phyloP scores from a whole-genome alignment of 2,329 filamentous ascomycete genomes.

The Leptographium lundbergii region DNA sequence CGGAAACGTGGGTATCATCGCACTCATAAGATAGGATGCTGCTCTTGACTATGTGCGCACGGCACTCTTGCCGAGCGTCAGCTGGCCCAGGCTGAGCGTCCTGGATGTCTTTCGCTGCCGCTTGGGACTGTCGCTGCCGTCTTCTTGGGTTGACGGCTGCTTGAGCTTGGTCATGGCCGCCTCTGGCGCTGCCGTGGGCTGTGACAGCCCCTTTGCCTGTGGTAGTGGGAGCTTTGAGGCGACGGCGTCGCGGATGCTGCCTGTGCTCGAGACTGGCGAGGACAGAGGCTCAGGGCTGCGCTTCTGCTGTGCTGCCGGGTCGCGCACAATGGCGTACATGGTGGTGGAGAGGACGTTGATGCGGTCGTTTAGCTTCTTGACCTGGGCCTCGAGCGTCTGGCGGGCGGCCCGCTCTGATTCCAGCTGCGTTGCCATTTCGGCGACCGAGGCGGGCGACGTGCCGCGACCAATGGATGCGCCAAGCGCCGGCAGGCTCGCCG shows the following conservation, averaged over 20 bases:
- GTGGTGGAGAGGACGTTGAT: constrained; percentile 32
- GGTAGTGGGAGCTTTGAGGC: constrained; percentile 7
- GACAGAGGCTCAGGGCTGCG: constrained; percentile 15
- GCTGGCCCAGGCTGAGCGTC: constrained; percentile 50
- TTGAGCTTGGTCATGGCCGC: not conserved
- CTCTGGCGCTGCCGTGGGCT: constrained; percentile 3
- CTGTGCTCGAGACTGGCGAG: constrained; percentile 4
- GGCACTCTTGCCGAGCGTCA: constrained; percentile 27
- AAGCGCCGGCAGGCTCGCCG: constrained; percentile 30
- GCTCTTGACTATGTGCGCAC: constrained; percentile 2
- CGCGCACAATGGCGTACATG: constrained; percentile 24
- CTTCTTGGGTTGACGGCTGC: too few relatives aligned
- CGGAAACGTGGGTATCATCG: not conserved
- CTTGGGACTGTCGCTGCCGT: constrained; percentile 19
- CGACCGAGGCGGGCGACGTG: constrained; percentile 32
- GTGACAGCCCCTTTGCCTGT: not conserved
- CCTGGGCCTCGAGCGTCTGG: constrained; percentile 41
- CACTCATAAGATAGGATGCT: not conserved
- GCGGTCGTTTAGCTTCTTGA: constrained; percentile 38
- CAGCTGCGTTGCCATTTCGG: constrained; percentile 37
- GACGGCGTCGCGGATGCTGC: constrained; percentile 7
- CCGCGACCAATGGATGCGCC: constrained; percentile 3
- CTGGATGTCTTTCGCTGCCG: constrained; percentile 42
- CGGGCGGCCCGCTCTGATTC: constrained; percentile 44
- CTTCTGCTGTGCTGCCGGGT: constrained; percentile 20